Evolutionary conservation across 129 eudicot species (phyloP).

Genomic region (Oenanthe sinensis): DNA sequence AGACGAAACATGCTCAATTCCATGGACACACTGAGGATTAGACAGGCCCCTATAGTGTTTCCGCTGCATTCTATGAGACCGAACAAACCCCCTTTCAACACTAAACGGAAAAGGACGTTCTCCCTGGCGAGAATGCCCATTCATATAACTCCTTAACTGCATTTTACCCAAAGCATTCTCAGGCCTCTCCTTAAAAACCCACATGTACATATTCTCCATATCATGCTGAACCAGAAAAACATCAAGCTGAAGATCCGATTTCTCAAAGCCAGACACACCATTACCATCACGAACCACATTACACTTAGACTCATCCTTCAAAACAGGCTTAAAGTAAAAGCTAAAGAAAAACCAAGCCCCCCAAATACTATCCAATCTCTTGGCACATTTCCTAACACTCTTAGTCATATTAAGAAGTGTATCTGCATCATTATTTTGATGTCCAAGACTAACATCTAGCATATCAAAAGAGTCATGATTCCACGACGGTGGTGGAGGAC

Average conservation of each 20-base stretch:
- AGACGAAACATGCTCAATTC: constrained; percentile 18
- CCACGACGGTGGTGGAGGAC: constrained; percentile 9
- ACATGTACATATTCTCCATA: constrained; percentile 32
- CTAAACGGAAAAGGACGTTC: constrained; percentile 21
- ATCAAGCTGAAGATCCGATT: constrained; percentile 19
- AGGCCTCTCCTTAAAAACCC: constrained; percentile 28
- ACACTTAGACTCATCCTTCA: constrained; percentile 21
- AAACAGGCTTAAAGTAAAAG: constrained; percentile 25
- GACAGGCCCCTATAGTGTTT: constrained; percentile 24
- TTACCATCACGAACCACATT: constrained; percentile 20
- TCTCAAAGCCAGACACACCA: constrained; percentile 23
- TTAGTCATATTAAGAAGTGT: constrained; percentile 7
- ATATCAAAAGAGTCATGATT: constrained; percentile 8
- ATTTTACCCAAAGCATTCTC: constrained; percentile 27
- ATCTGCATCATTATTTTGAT: not conserved
- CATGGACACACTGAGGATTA: constrained; percentile 29
- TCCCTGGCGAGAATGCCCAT: constrained; percentile 23
- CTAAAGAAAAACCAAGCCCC: constrained; percentile 34
- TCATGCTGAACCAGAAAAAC: constrained; percentile 27
- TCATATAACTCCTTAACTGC: constrained; percentile 28
- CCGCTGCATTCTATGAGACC: constrained; percentile 28
- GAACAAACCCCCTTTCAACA: constrained; percentile 24
- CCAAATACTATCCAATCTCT: constrained; percentile 26
- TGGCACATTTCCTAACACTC: constrained; percentile 23
- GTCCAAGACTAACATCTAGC: constrained; percentile 9